Percentiles rank a stretch among this genome's conserved stretches.
Evolutionary conservation across 176 grass and related monocot genomes (phyloP).

Genomic region (Avena sativa): DNA sequence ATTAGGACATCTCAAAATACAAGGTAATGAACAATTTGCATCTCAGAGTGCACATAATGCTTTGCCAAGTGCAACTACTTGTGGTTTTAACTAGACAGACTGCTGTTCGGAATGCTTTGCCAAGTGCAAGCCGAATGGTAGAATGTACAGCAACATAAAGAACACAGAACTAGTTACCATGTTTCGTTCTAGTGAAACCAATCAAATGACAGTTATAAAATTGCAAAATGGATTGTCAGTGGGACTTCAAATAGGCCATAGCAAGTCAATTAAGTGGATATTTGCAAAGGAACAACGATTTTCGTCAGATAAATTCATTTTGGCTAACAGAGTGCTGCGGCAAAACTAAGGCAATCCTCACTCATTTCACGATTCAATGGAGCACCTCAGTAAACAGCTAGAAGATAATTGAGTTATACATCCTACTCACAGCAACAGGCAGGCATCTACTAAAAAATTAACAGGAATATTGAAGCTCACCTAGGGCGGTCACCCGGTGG

Average conservation of each 20-base stretch:
- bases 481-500: slow-evolving; percentile 85
- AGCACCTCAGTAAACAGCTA: not conserved
- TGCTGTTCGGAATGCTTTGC: not conserved
- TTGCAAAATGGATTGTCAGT: not conserved
- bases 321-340: not conserved
- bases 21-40: not conserved
- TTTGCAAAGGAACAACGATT: not conserved
- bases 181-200: not conserved
- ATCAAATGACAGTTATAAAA: not conserved
- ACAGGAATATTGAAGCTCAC: slow-evolving; percentile 17
- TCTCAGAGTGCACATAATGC: not conserved
- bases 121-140: not conserved
- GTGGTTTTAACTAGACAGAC: not conserved
- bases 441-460: not conserved
- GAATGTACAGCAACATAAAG: not conserved
- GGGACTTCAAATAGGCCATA: not conserved
- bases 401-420: not conserved
- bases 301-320: not conserved
- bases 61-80: not conserved
- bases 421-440: not conserved
- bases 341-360: not conserved
- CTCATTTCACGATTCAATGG: not conserved
- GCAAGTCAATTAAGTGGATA: not conserved
- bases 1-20: not conserved
- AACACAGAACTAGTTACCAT: not conserved